phyloP scores from a whole-genome alignment of 2,329 filamentous ascomycete species.

The Rutstroemia sp. region DNA sequence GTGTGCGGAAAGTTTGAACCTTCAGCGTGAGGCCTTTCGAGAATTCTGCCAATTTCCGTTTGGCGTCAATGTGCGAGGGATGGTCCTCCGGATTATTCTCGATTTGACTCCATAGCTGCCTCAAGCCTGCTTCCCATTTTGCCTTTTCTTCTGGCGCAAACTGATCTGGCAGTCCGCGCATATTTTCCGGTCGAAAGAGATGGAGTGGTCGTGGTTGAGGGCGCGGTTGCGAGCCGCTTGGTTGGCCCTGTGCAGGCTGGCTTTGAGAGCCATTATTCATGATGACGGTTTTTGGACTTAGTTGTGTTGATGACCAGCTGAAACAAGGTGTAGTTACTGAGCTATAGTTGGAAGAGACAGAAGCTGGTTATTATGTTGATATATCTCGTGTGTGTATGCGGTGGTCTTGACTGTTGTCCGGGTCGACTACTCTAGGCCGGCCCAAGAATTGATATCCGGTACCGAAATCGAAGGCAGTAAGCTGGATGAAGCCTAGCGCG shows the following conservation, averaged over 20 bases:
- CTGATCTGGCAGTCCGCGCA: slow-evolving; percentile 23
- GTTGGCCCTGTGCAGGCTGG: slow-evolving; percentile 18
- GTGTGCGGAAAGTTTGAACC: neutral
- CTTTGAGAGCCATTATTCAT: slow-evolving; percentile 25
- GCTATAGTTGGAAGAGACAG: too few species aligned
- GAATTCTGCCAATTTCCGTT: slow-evolving; percentile 53
- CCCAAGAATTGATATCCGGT: too few species aligned
- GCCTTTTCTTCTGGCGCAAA: slow-evolving; percentile 47
- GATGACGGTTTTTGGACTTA: neutral
- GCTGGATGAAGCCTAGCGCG: too few species aligned
- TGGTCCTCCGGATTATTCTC: slow-evolving; percentile 44
- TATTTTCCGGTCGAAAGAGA: slow-evolving; percentile 27
- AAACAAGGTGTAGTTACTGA: too few species aligned
- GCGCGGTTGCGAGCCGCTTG: slow-evolving; percentile 14
- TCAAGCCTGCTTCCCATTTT: slow-evolving; percentile 52
- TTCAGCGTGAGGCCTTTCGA: slow-evolving; percentile 43
- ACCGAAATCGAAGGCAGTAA: too few species aligned
- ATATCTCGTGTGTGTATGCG: too few species aligned
- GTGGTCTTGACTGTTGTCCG: too few species aligned
- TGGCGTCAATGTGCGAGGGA: slow-evolving; percentile 41
- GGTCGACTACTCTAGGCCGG: too few species aligned
- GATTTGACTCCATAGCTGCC: slow-evolving; percentile 42
- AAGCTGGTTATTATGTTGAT: too few species aligned
- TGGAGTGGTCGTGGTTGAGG: slow-evolving; percentile 18
- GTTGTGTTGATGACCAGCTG: too few species aligned